Evolutionary conservation across 1,139 yeast species (phyloP), one percentile per base, ranked within the genome.

Genomic region (Pichia sp.): DNA sequence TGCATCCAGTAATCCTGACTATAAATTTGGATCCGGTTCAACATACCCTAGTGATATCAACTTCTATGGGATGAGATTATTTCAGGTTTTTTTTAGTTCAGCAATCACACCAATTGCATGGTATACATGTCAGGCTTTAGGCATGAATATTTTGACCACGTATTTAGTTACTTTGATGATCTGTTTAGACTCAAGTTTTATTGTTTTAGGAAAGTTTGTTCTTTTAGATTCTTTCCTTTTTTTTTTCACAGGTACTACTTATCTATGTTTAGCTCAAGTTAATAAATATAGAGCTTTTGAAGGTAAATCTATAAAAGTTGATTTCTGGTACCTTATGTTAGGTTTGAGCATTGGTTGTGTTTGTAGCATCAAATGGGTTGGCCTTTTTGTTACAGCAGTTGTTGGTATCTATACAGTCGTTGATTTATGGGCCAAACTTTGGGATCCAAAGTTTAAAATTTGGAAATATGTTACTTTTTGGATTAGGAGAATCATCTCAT

Each of bases 291-390:
- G 79, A 53, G 52, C 63, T 1, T 48, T 58, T 10, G 74, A 81
- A 45, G 53, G 53, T 38, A 69, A 81, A 51, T 65, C 78, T 0
- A 39, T 45, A 1, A 53, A 59, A 37, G 84, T 89, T 66, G 61
- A 75, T 18, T 55, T 60, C 28, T 83, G 89, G 89, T 66, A 83
- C 63, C 45, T 75, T 5, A 59, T 83, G 25, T 80, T 94, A 2
- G 98, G 98, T 7, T 52, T 85, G 6, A 79, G 89, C 9, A 79
- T 94, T 55, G 99, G 98, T 1, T 86, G 96, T 65, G 97, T 90
- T 11, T 83, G 90, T 58, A 81, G 95, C 45, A 95, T 90, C 39
- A 92, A 92, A 69, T 88, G 96, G 97, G 97, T 92, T 27, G 98
- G 98, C 4, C 67, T 90, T 44, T 89, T 92, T 62, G 81, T 86